A percentile compares a stretch with the other conserved stretches of the same genome.
These are phyloP conservation scores for Pneumocystis canis DNA, from an alignment of 1,139 yeast species.

Conservation along the genomic window DNA sequence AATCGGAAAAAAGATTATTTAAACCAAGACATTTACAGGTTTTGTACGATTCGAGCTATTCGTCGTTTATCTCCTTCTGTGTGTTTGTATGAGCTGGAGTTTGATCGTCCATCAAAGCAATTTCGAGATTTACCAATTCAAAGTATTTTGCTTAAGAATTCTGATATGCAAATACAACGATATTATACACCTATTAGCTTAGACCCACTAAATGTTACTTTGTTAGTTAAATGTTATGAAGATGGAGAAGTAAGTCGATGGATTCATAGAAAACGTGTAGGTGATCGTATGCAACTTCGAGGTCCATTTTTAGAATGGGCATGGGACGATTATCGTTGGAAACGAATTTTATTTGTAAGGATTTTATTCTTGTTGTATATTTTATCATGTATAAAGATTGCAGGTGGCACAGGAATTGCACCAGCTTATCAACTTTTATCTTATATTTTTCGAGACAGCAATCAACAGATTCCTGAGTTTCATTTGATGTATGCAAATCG, in stretches of 20 bases:
- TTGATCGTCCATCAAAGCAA: neutral
- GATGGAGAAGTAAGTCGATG: conserved; percentile 11
- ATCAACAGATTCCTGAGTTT: conserved; percentile 2
- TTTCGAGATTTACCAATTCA: neutral
- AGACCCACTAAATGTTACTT: neutral
- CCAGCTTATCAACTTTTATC: conserved; percentile 5
- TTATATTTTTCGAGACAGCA: neutral
- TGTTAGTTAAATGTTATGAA: conserved; percentile 7
- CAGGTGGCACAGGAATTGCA: conserved; percentile 11
- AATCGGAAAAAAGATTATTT: neutral
- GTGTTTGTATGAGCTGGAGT: neutral
- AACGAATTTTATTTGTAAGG: neutral
- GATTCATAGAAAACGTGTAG: conserved; percentile 7
- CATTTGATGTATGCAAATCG: conserved; percentile 5
- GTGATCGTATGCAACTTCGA: conserved; percentile 2
- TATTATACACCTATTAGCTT: conserved; percentile 6
- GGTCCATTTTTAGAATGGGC: conserved; percentile 2
- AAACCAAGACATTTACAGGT: neutral
- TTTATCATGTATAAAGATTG: neutral
- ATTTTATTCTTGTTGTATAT: conserved; percentile 1
- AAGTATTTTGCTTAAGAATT: conserved; percentile 6
- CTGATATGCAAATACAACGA: conserved; percentile 9
- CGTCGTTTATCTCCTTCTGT: neutral
- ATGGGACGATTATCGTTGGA: neutral
- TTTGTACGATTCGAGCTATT: neutral